A percentile compares a stretch with the other conserved stretches of the same genome.
These are phyloP conservation scores for Annulohypoxylon moriforme DNA, from an alignment of 495 filamentous ascomycete species.

Conservation along the genomic window DNA sequence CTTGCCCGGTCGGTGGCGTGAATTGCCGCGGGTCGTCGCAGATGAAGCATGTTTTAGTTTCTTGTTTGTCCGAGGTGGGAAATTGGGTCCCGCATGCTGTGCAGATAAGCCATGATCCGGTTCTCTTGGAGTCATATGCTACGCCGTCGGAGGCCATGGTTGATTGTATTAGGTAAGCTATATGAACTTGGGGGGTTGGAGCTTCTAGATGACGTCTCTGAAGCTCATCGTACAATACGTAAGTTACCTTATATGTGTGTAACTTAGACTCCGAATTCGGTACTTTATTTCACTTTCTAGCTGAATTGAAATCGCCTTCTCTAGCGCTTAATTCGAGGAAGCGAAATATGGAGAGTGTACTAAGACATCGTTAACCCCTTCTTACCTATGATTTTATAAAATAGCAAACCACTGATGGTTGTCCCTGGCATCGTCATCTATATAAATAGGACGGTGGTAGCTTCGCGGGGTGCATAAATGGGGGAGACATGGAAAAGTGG, in stretches of 20 bases:
- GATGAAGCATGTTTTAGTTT: conserved; percentile 71
- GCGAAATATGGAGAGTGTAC: neutral
- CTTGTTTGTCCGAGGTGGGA: conserved; percentile 56
- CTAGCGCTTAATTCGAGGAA: too few relatives aligned
- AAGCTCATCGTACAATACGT: neutral
- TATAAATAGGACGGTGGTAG: neutral
- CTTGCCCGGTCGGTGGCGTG: conserved; percentile 68
- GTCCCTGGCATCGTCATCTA: neutral
- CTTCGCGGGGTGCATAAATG: conserved; percentile 32
- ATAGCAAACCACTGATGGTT: too few relatives aligned
- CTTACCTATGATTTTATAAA: neutral
- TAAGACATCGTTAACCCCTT: neutral
- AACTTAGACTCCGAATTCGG: neutral
- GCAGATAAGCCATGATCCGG: conserved; percentile 69
- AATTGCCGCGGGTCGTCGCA: conserved; percentile 83
- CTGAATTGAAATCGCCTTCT: neutral
- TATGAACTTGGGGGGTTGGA: neutral
- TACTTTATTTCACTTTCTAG: neutral
- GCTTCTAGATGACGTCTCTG: neutral
- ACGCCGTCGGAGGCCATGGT: conserved; percentile 32
- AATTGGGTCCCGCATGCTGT: conserved; percentile 78
- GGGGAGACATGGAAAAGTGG: conserved; percentile 21
- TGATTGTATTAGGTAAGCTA: neutral
- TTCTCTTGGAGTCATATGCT: conserved; percentile 37
- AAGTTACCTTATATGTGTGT: neutral